Conservation (phyloP, 1,284 basidiomycete genomes). For the Microbotryomycetes sp. region DNA sequence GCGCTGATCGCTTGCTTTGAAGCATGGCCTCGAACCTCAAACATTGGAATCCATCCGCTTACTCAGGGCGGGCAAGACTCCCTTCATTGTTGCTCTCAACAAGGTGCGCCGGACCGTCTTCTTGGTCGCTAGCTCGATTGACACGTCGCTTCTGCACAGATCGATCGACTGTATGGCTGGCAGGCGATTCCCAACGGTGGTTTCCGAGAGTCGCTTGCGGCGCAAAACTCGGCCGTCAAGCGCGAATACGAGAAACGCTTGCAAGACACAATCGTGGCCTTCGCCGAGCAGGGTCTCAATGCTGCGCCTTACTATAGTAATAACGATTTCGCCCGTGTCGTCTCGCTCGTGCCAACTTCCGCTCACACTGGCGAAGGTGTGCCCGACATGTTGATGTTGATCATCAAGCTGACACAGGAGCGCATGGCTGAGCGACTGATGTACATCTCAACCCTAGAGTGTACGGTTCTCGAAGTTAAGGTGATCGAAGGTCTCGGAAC, state of each 20-base stretch:
- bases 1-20: neutral
- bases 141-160: constrained; percentile 49
- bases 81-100: constrained; percentile 98
- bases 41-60: constrained; percentile 93
- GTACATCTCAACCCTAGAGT: constrained; percentile 97
- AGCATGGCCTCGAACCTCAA: constrained; percentile 96
- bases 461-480: constrained; percentile 99
- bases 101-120: constrained; percentile 54
- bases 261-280: constrained; percentile 77
- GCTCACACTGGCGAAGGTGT: constrained; percentile 97
- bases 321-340: constrained; percentile 88
- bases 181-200: constrained; percentile 81
- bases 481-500: constrained; percentile 97
- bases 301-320: constrained; percentile 95
- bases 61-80: constrained; percentile 89
- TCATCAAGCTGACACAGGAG: constrained; percentile 95
- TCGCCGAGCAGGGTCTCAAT: constrained; percentile 97
- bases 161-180: constrained; percentile 98
- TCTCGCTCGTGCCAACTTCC: constrained; percentile 95
- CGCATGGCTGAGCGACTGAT: constrained; percentile 96
- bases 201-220: constrained; percentile 85
- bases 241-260: constrained; percentile 91
- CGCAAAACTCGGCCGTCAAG: constrained; percentile 72
- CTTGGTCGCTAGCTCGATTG: neutral
- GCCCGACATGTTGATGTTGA: constrained; percentile 99